Evolutionary conservation across 306 rosid genomes (phyloP).

Genomic region (Echinosophora koreensis): DNA sequence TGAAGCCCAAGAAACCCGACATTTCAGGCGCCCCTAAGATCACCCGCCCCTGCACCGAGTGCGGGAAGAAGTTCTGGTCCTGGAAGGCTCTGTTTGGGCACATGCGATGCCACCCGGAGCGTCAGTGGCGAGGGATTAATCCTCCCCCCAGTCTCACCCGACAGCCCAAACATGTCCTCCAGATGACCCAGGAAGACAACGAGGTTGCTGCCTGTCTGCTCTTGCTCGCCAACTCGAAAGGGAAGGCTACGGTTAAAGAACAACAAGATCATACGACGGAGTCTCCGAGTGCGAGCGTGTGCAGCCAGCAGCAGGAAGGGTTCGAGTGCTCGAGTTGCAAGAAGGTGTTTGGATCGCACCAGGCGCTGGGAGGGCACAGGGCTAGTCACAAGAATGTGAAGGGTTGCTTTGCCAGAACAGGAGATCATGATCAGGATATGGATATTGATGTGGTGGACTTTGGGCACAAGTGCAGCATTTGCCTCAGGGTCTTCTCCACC

Average conservation of each 20-base stretch:
- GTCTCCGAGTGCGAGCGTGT: not conserved
- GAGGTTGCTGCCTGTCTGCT: slow-evolving; percentile 69
- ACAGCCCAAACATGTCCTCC: not conserved
- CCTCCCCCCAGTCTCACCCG: slow-evolving; percentile 66
- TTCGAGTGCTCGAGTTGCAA: slow-evolving; percentile 84
- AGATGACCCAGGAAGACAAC: slow-evolving; percentile 55
- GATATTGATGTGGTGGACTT: too few species aligned
- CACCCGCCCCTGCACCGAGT: slow-evolving; percentile 69
- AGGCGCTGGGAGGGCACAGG: slow-evolving; percentile 85
- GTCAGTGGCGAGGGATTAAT: slow-evolving; percentile 84
- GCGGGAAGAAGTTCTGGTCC: slow-evolving; percentile 86
- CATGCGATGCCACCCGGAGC: slow-evolving; percentile 96
- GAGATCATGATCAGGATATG: too few species aligned
- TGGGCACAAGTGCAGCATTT: too few species aligned
- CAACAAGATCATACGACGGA: too few species aligned
- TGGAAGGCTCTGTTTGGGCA: slow-evolving; percentile 89
- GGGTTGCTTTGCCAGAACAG: slow-evolving; percentile 62
- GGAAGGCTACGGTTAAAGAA: not conserved
- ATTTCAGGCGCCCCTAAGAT: slow-evolving; percentile 46
- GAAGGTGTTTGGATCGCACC: slow-evolving; percentile 81
- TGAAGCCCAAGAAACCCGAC: slow-evolving; percentile 47
- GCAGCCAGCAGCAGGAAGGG: slow-evolving; percentile 15
- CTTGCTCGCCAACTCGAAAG: slow-evolving; percentile 52
- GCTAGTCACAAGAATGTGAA: slow-evolving; percentile 80
- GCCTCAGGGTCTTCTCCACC: slow-evolving; percentile 59